Percentiles rank a stretch among this genome's conserved stretches.
Conservation (phyloP, 257 asterid species). For the Nicotiana undulata region DNA sequence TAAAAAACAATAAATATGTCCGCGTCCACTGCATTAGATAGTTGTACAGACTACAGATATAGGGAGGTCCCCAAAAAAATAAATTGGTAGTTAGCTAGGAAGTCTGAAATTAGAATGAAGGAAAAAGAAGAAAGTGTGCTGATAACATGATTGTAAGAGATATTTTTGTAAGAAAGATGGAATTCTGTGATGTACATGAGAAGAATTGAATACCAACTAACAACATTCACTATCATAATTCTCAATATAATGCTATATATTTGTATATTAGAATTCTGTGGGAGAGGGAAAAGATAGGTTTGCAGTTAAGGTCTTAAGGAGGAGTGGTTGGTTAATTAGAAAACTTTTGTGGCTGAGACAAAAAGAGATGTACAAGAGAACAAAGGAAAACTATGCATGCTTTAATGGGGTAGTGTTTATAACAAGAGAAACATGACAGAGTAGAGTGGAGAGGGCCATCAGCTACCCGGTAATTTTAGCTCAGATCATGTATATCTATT, state of each 20-base stretch:
- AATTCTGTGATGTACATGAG: neutral
- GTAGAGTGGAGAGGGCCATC: constrained; percentile 7
- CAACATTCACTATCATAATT: neutral
- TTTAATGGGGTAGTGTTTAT: neutral
- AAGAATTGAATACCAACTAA: neutral
- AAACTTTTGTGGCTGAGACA: constrained; percentile 12
- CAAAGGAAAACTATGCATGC: neutral
- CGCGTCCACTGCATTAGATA: too few relatives aligned
- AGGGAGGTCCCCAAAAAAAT: too few relatives aligned
- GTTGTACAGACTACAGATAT: too few relatives aligned
- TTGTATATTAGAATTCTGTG: neutral
- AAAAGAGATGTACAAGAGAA: neutral
- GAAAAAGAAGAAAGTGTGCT: neutral
- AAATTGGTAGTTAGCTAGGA: too few relatives aligned
- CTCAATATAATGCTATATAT: too few relatives aligned
- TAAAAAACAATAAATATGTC: too few relatives aligned
- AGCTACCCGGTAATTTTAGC: neutral
- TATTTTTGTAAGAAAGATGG: neutral
- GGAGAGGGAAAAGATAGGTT: neutral
- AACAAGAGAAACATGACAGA: neutral
- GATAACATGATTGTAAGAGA: neutral
- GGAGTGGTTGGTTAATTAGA: neutral
- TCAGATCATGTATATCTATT: too few relatives aligned
- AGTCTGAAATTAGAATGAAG: neutral
- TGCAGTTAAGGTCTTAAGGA: constrained; percentile 1